Evolutionary conservation across 495 filamentous ascomycete genomes (phyloP), one percentile per base, ranked within the genome.

Genomic region (Clohesyomyces aquaticus): DNA sequence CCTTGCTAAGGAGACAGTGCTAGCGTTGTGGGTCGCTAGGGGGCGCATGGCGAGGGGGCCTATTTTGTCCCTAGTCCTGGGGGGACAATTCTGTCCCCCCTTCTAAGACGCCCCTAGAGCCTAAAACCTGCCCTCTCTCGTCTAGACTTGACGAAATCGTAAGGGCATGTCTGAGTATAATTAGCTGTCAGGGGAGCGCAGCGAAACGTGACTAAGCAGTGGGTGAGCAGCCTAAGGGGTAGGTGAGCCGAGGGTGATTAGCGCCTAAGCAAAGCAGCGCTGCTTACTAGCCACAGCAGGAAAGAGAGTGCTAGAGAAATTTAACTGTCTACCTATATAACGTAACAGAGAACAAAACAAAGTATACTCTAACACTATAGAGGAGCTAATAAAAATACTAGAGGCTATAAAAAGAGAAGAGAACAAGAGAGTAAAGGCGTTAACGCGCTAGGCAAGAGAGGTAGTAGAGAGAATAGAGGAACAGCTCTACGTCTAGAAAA

Each of bases 231-330:
- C 47, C 47, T 51, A 23, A 51, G 23, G 18, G 23, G 18, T 25
- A 23, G 47, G 47, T 51, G 47, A 51, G 19, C 18, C 47, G 47
- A 51, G n/a, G n/a, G n/a, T n/a, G n/a, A n/a, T n/a, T n/a, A n/a
- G n/a, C n/a, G n/a, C n/a, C n/a, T n/a, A n/a, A 51, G 23, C 47
- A 51, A 51, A 51, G 47, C 47, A 26, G 47, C 47, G 47, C n/a
- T 51, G 47, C 47, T 51, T 21, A 51, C 47, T 51, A n/a, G n/a
- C n/a, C n/a, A n/a, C n/a, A n/a, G n/a, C n/a, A n/a, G n/a, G n/a
- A n/a, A n/a, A n/a, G n/a, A 22, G n/a, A 26, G 23, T 51, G 23
- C 23, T 21, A 23, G 47, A 51, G 47, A 51, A 51, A 22, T 51
- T 51, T 51, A 23, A 51, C n/a, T 51, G 19, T 21, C 47, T 51